Conservation (phyloP, 176 grass and related monocot species). For the Ananas comosus region DNA sequence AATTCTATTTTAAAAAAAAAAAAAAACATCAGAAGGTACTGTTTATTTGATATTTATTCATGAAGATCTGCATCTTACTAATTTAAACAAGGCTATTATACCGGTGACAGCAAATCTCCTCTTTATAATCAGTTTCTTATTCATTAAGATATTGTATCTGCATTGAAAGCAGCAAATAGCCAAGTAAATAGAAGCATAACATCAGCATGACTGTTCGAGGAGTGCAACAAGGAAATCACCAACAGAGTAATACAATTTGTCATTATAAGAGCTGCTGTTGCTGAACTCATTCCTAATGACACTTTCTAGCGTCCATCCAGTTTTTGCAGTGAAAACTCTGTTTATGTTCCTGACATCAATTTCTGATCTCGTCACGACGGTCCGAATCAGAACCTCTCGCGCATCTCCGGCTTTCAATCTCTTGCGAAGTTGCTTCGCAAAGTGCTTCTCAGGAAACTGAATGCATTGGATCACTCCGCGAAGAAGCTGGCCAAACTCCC, state of each 20-base stretch:
- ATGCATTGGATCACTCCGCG: conserved; percentile 24
- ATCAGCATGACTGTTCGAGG: conserved; percentile 10
- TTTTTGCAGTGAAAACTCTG: conserved; percentile 22
- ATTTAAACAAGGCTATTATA: too few relatives aligned
- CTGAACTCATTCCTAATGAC: conserved; percentile 37
- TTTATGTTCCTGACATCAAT: conserved; percentile 32
- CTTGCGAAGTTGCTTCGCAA: conserved; percentile 19
- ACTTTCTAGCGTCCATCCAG: conserved; percentile 37
- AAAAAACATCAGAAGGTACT: too few relatives aligned
- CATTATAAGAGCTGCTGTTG: background rate
- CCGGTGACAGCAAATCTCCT: background rate
- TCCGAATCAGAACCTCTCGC: conserved; percentile 8
- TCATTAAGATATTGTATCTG: too few relatives aligned
- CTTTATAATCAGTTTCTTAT: background rate
- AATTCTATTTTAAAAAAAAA: too few relatives aligned
- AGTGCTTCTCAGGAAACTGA: conserved; percentile 32
- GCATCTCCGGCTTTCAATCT: conserved; percentile 1
- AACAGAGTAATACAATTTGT: conserved; percentile 13
- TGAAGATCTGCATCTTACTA: too few relatives aligned
- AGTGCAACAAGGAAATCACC: conserved; percentile 35
- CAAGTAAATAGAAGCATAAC: too few relatives aligned
- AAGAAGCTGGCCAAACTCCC: conserved; percentile 18
- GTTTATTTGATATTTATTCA: too few relatives aligned
- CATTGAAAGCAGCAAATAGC: too few relatives aligned
- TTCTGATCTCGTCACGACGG: conserved; percentile 18